These are phyloP conservation scores for Capronia epimyces DNA, from an alignment of 2,329 filamentous ascomycete species.

Conservation along the genomic window DNA sequence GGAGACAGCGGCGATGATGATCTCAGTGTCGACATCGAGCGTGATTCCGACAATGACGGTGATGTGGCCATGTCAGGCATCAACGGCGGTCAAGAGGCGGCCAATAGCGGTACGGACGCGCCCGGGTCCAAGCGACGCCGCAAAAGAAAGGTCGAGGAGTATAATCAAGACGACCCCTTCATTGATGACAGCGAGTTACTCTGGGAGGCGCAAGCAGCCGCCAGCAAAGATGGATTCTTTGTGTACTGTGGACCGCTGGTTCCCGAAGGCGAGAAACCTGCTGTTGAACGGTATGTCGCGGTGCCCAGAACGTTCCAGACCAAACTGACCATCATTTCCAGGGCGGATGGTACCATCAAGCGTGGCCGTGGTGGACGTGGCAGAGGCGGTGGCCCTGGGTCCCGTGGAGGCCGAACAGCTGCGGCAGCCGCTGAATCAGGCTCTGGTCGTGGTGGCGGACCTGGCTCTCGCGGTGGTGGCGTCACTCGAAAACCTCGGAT, in stretches of 20 bases:
- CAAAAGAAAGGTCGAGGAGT: constrained; percentile 64
- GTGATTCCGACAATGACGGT: constrained; percentile 52
- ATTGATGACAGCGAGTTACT: constrained; percentile 88
- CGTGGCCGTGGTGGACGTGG: constrained; percentile 53
- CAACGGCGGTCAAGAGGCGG: constrained; percentile 50
- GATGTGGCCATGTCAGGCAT: constrained; percentile 40
- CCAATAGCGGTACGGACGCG: constrained; percentile 50
- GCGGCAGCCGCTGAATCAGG: constrained; percentile 24
- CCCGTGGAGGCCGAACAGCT: constrained; percentile 37
- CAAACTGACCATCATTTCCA: constrained; percentile 35
- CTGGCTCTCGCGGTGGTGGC: constrained; percentile 35
- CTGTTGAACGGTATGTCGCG: constrained; percentile 54
- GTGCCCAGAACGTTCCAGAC: constrained; percentile 34
- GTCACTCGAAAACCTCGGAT: constrained; percentile 75
- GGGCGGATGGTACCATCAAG: constrained; percentile 61
- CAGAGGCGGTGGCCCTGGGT: constrained; percentile 45
- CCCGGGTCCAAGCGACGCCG: constrained; percentile 72
- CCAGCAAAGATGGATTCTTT: constrained; percentile 94
- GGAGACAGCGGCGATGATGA: constrained; percentile 57
- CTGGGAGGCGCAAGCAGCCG: constrained; percentile 92
- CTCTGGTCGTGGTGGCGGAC: constrained; percentile 22
- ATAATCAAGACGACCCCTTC: constrained; percentile 63
- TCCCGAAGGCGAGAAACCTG: constrained; percentile 73
- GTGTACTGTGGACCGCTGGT: constrained; percentile 92
- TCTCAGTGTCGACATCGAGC: constrained; percentile 85